Percentiles rank a stretch among this genome's conserved stretches.
phyloP scores from a whole-genome alignment of 345 rosid species.

The Alliaria petiolata region DNA sequence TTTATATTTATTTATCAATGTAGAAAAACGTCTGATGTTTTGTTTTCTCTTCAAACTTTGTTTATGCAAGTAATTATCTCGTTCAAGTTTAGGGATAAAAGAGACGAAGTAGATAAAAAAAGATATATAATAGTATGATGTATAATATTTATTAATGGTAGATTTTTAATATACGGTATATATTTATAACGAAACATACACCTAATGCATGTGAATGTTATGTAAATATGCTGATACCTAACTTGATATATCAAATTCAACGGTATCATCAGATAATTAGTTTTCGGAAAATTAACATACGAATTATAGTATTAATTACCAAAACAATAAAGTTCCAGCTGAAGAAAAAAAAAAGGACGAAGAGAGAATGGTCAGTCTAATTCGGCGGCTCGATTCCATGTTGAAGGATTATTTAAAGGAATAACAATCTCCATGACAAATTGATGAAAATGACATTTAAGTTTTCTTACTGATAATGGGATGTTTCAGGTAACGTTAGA shows the following conservation, averaged over 20 bases:
- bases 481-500: background rate
- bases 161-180: no score
- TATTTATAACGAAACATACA: background rate
- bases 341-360: no score
- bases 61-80: background rate
- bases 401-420: background rate
- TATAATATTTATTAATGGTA: no score
- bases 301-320: no score
- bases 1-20: background rate
- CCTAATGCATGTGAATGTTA: background rate
- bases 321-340: background rate
- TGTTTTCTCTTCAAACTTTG: background rate
- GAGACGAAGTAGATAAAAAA: no score
- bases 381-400: slow-evolving; percentile 22
- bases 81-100: background rate
- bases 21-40: slow-evolving; percentile 13
- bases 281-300: background rate
- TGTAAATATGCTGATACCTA: background rate
- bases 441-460: slow-evolving; percentile 6
- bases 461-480: background rate
- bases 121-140: no score
- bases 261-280: background rate
- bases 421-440: background rate
- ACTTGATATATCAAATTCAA: background rate
- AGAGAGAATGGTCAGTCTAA: background rate